Evolutionary conservation across 192 early-diverging fungal genomes (phyloP), one percentile per base, ranked within the genome.

Genomic region (Backusella morwellensis): DNA sequence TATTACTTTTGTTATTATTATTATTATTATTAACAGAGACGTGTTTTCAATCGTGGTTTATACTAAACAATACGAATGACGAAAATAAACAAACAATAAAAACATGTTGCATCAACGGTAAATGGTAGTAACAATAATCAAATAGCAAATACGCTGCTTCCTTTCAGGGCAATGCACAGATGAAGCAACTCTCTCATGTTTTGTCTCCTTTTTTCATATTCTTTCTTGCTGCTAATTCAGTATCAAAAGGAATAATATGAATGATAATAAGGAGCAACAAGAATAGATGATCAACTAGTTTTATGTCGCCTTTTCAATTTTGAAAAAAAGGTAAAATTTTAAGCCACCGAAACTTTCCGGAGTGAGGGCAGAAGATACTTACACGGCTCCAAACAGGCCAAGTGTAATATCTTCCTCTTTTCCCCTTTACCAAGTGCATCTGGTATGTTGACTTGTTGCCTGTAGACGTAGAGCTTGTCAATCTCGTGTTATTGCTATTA

Each of bases 401-500:
- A 38, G 35, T 69, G 9, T 47, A 44, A 71, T 26, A 75, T 75
- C 74, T 32, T 68, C 59, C 74, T 75, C 74, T 75, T 75, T 75
- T 75, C 74, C 74, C 74, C 56, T 75, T 66, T 36, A 71, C 41
- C 66, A 66, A 40, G 50, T 38, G 74, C 59, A 75, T 35, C 66
- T 66, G 66, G 74, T 75, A 75, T 68, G 74, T 75, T 68, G 19
- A 67, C n/a, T 19, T 42, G 3, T 6, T 36, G 44, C 21, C 14
- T 54, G 11, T 26, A 12, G 54, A 9, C 6, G 5, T 21, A 17
- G 17, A 50, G 15, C 47, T 50, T 50, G 19, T 50, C 19, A 50
- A n/a, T 50, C 47, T 50, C 47, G 19, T n/a, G 17, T 7, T 26
- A 59, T 59, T 59, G 14, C 26, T 26, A 11, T 59, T 19, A 6